Evolutionary conservation across 257 asterid species (phyloP).

Genomic region (Echium plantagineum): DNA sequence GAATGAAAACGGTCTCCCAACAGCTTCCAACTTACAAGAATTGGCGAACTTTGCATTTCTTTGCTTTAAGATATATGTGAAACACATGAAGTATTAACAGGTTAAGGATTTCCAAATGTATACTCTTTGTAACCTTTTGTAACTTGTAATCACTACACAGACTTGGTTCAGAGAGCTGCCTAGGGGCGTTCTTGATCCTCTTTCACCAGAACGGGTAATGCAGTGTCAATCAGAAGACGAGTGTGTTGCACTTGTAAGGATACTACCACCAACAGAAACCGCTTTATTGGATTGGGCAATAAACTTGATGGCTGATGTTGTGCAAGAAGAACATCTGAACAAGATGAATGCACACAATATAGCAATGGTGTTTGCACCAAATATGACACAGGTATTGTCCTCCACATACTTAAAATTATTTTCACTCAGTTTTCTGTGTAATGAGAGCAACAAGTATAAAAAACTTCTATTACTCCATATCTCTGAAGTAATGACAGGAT

Average conservation of each 20-base stretch:
- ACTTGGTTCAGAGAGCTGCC: constrained; percentile 99
- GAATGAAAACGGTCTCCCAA: too few species aligned
- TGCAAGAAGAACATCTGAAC: constrained; percentile 67
- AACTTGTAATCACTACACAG: constrained; percentile 22
- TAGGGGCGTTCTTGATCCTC: constrained; percentile 79
- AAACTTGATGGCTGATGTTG: constrained; percentile 93
- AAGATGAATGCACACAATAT: constrained; percentile 92
- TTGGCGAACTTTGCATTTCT: too few species aligned
- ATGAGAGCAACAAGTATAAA: too few species aligned
- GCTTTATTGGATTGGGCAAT: constrained; percentile 85
- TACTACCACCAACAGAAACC: constrained; percentile 79
- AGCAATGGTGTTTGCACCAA: constrained; percentile 98
- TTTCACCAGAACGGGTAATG: constrained; percentile 83
- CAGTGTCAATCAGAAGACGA: constrained; percentile 87
- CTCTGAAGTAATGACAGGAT: too few species aligned
- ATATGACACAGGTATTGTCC: constrained; percentile 80
- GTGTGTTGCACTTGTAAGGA: constrained; percentile 57
- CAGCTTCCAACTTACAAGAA: too few species aligned
- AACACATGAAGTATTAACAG: too few species aligned
- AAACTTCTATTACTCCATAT: too few species aligned
- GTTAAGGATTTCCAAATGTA: background rate
- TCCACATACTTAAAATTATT: background rate
- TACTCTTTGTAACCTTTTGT: background rate
- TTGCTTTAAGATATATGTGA: too few species aligned
- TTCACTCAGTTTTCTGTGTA: background rate